Evolutionary conservation across 768 basidiomycete genomes (phyloP), one percentile per base, ranked within the genome.

Genomic region (Rhodotorula taiwanensis): DNA sequence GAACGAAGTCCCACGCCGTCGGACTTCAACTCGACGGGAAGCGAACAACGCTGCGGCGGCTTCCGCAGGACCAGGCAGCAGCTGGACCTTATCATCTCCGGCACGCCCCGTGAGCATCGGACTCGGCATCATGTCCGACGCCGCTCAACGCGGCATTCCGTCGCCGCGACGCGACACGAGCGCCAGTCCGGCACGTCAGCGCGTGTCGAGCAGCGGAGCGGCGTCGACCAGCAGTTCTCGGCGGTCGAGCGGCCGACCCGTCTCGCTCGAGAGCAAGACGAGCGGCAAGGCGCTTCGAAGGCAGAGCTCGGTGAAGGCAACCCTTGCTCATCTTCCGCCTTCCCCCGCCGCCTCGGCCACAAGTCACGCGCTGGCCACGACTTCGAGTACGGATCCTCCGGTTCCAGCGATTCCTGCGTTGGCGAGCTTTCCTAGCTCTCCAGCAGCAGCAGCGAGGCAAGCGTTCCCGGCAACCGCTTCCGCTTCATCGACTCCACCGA

Each of bases 301-400:
- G 7, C 57, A 52, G 14, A 65, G 63, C 20, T 52, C 67, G 6
- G 58, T 56, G 39, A 65, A 65, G 36, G 55, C 50, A 6, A 41
- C 60, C 1, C 65, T 69, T 34, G 57, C 63, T 0, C 67, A 69
- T 41, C 60, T 69, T 4, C 67, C 67, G 3, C 67, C 67, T 9
- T 69, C 67, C 13, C 67, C 67, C 4, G 63, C 63, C 3, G 63
- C 67, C 1, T 49, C 67, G 33, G 31, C 44, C 28, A 27, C 54
- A 0, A 18, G 48, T 1, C 58, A 60, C 27, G 50, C 30, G 13
- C 47, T 60, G 13, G 21, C 56, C 15, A 33, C 57, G 28, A 34
- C 49, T 16, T 43, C 55, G 4, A 20, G 27, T 2, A 39, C 54
- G 11, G 14, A 5, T 23, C 30, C 41, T 7, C 15, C 52, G 21